Percentiles rank a stretch among this genome's conserved stretches.
These are phyloP conservation scores for Polyrhizophydium stewartii DNA, from an alignment of 371 early-diverging fungal genomes.

Conservation along the genomic window DNA sequence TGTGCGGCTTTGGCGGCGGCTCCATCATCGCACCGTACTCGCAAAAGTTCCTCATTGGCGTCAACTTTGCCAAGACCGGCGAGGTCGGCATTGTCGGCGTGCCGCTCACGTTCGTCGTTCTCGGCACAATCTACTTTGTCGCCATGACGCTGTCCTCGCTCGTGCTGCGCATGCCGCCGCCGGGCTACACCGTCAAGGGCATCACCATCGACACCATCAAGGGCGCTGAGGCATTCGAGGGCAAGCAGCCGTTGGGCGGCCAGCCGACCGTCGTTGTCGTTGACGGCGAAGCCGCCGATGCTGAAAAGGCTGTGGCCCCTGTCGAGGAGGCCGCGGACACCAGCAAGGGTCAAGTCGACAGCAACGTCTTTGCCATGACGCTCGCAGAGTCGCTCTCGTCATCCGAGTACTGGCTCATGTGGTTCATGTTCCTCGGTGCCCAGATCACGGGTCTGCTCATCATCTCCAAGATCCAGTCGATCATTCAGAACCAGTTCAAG, in stretches of 20 bases:
- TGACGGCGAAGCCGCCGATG: not conserved
- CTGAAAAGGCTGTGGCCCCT: not conserved
- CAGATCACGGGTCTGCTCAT: constrained; percentile 50
- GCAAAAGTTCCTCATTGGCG: constrained; percentile 45
- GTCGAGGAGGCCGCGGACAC: not conserved
- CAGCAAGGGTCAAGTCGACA: not conserved
- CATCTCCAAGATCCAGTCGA: constrained; percentile 57
- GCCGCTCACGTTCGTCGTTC: constrained; percentile 52
- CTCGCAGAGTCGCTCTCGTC: constrained; percentile 47
- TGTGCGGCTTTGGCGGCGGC: constrained; percentile 68
- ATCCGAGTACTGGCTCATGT: constrained; percentile 50
- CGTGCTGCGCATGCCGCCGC: constrained; percentile 61
- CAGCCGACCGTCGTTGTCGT: not conserved
- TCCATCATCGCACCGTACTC: constrained; percentile 59
- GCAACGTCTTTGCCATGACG: constrained; percentile 24
- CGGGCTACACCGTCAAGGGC: constrained; percentile 56
- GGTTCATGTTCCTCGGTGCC: constrained; percentile 41
- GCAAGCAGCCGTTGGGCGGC: not conserved
- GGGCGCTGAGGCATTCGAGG: constrained; percentile 27
- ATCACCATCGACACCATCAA: constrained; percentile 44
- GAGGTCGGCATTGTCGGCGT: constrained; percentile 32
- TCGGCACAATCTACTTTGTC: constrained; percentile 50
- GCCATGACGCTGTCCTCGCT: constrained; percentile 43
- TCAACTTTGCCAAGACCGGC: constrained; percentile 18
- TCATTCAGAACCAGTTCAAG: constrained; percentile 51